phyloP scores from a whole-genome alignment of 148 eudicot genomes.

The Linanthus parryae region DNA sequence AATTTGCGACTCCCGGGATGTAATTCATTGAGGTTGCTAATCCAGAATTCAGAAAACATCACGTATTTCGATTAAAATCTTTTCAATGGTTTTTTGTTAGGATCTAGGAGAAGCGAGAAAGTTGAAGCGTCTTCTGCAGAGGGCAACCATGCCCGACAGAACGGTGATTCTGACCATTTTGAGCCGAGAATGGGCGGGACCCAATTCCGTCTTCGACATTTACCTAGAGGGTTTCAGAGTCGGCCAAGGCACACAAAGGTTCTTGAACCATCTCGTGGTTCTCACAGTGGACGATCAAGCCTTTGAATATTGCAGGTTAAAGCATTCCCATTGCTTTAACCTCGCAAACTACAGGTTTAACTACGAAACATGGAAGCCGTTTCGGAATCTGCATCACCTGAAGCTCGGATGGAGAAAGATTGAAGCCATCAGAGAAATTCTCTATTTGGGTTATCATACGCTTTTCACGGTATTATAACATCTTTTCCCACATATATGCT shows the following conservation, averaged over 20 bases:
- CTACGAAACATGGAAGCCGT: slow-evolving; percentile 10
- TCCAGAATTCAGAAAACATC: too few relatives aligned
- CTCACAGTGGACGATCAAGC: slow-evolving; percentile 5
- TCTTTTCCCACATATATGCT: not conserved
- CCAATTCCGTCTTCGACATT: slow-evolving; percentile 6
- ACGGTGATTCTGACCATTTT: slow-evolving; percentile 4
- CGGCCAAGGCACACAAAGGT: not conserved
- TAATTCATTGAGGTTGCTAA: too few relatives aligned
- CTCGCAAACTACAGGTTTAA: not conserved
- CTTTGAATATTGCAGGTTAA: slow-evolving; percentile 8
- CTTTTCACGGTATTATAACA: slow-evolving; percentile 10
- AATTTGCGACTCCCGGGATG: too few relatives aligned
- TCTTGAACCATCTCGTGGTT: slow-evolving; percentile 7
- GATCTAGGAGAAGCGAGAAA: not conserved
- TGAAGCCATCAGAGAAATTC: slow-evolving; percentile 1
- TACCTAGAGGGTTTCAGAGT: slow-evolving; percentile 10
- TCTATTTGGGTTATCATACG: slow-evolving; percentile 3
- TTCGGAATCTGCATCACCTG: not conserved
- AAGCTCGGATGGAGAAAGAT: slow-evolving; percentile 13
- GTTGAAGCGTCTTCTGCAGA: slow-evolving; percentile 1
- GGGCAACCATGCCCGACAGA: slow-evolving; percentile 7
- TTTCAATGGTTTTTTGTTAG: too few relatives aligned
- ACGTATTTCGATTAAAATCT: too few relatives aligned
- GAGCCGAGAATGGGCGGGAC: slow-evolving; percentile 1
- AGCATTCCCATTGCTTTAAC: slow-evolving; percentile 10